phyloP scores from a whole-genome alignment of 352 stramenopile genomes.

The Globisporangium cystogenes region DNA sequence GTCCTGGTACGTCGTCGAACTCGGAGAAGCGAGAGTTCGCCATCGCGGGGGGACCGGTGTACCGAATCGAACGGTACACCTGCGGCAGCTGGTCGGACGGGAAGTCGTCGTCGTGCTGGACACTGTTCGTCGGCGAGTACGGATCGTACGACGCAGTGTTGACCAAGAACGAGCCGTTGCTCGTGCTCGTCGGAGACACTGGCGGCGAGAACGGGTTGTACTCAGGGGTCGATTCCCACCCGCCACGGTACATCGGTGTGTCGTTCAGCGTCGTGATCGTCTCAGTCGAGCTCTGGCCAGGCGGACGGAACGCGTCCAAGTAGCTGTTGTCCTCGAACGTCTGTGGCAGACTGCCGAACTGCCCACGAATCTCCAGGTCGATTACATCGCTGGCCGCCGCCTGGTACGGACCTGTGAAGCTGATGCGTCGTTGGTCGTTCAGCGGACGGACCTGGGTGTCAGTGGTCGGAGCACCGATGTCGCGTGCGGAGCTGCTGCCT shows the following conservation, averaged over 20 bases:
- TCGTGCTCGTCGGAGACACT: slow-evolving; percentile 23
- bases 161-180: slow-evolving; percentile 20
- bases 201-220: slow-evolving; percentile 49
- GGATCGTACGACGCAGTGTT: slow-evolving; percentile 26
- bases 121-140: slow-evolving; percentile 51
- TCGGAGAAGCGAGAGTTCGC: slow-evolving; percentile 17
- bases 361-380: slow-evolving; percentile 11
- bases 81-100: slow-evolving; percentile 68
- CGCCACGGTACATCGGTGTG: slow-evolving; percentile 4
- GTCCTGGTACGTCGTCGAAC: slow-evolving; percentile 35
- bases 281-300: slow-evolving; percentile 13
- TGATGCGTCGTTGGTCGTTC: slow-evolving; percentile 8
- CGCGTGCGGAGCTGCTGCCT: background rate
- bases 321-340: slow-evolving; percentile 13
- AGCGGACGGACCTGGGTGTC: slow-evolving; percentile 5
- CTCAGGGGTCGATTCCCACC: slow-evolving; percentile 3
- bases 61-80: slow-evolving; percentile 69
- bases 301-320: slow-evolving; percentile 5
- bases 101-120: slow-evolving; percentile 45
- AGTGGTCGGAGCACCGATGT: background rate
- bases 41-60: slow-evolving; percentile 21
- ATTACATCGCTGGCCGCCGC: slow-evolving; percentile 6
- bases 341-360: slow-evolving; percentile 8
- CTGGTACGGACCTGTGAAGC: slow-evolving; percentile 10
- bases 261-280: slow-evolving; percentile 9